A percentile compares a stretch with the other conserved stretches of the same genome.
These are phyloP conservation scores for Neopestalotiopsis clavispora DNA, from an alignment of 2,329 filamentous ascomycete genomes.

Conservation along the genomic window DNA sequence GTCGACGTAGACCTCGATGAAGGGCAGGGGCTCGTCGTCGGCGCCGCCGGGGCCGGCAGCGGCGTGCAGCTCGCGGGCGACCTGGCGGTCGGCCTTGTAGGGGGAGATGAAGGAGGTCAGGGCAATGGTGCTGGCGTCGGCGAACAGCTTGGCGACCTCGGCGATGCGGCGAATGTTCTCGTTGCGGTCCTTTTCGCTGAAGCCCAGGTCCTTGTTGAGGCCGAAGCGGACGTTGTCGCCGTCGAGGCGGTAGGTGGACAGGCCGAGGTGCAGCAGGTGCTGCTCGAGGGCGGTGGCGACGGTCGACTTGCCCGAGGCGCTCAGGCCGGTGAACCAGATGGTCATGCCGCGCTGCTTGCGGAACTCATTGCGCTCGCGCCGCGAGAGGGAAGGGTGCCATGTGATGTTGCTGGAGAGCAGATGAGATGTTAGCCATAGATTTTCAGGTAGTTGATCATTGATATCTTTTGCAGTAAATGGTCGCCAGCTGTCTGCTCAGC, in stretches of 20 bases:
- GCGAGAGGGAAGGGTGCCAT: slow-evolving; percentile 83
- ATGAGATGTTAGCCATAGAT: neutral
- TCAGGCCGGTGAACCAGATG: slow-evolving; percentile 97
- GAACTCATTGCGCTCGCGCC: slow-evolving; percentile 73
- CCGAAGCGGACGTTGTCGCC: slow-evolving; percentile 99
- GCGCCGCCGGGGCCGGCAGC: slow-evolving; percentile 62
- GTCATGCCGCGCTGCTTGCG: slow-evolving; percentile 90
- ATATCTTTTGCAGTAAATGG: neutral
- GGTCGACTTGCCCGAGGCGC: slow-evolving; percentile 95
- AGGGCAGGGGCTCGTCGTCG: slow-evolving; percentile 75
- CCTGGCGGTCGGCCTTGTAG: slow-evolving; percentile 83
- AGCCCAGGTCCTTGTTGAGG: slow-evolving; percentile 96
- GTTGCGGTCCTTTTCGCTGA: slow-evolving; percentile 89
- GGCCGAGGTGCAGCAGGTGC: slow-evolving; percentile 85
- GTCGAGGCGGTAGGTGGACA: slow-evolving; percentile 90
- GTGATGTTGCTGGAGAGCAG: slow-evolving; percentile 75
- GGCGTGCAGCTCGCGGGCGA: slow-evolving; percentile 81
- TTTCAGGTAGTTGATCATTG: neutral
- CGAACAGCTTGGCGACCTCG: slow-evolving; percentile 96
- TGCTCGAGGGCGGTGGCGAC: slow-evolving; percentile 96
- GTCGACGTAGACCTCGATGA: slow-evolving; percentile 94
- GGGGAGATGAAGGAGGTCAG: slow-evolving; percentile 98
- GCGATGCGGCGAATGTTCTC: slow-evolving; percentile 98
- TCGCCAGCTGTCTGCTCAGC: neutral
- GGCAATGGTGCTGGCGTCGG: slow-evolving; percentile 84